A percentile compares a stretch with the other conserved stretches of the same genome.
Conservation (phyloP, 108 stramenopile genomes). For the Nitzschia palea region DNA sequence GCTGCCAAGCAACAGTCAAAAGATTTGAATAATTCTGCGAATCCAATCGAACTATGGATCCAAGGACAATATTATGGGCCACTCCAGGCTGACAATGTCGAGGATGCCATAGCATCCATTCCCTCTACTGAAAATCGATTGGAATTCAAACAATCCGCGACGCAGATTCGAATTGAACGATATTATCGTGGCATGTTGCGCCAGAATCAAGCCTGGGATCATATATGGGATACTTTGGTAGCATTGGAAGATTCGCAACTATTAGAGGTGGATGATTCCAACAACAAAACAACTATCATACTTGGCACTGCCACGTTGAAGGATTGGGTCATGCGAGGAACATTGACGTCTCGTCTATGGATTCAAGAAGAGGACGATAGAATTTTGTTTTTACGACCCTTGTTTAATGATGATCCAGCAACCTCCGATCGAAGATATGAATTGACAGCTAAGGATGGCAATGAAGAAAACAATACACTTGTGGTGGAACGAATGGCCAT, state of each 20-base stretch:
- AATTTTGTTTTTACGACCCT: conserved; percentile 24
- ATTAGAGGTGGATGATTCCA: conserved; percentile 9
- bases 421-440: conserved; percentile 25
- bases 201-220: conserved; percentile 22
- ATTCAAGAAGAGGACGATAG: conserved; percentile 5
- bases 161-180: conserved; percentile 31
- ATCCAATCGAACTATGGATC: conserved; percentile 25
- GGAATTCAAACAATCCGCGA: background rate
- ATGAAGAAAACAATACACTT: background rate
- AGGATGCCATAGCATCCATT: background rate
- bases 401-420: conserved; percentile 22
- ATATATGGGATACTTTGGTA: conserved; percentile 30
- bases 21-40: too few species aligned
- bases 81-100: background rate
- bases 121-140: background rate
- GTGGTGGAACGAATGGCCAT: conserved; percentile 8
- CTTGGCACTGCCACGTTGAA: conserved; percentile 39
- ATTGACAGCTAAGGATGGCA: background rate
- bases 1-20: too few species aligned
- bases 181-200: conserved; percentile 17
- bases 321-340: conserved; percentile 42
- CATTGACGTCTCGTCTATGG: conserved; percentile 25
- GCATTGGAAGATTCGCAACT: conserved; percentile 29
- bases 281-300: background rate
- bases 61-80: conserved; percentile 16